phyloP scores from a whole-genome alignment of 108 stramenopile genomes.

The Cyclostephanos invisitatus region DNA sequence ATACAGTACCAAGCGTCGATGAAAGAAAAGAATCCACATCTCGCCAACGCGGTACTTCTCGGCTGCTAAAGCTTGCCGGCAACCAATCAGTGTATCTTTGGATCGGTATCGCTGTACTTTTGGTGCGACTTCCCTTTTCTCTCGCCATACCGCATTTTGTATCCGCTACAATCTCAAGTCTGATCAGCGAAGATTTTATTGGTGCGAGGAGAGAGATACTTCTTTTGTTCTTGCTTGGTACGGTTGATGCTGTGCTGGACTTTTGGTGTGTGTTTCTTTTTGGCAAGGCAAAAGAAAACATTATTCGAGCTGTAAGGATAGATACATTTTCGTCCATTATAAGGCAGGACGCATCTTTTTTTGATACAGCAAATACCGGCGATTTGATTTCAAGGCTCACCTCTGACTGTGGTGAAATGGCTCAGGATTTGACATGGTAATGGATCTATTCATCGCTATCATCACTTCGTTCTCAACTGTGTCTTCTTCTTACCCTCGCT shows the following conservation, averaged over 20 bases:
- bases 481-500: background rate
- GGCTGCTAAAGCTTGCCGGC: slow-evolving; percentile 76
- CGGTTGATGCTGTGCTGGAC: slow-evolving; percentile 76
- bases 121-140: slow-evolving; percentile 86
- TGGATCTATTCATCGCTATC: background rate
- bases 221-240: slow-evolving; percentile 78
- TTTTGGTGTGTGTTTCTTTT: slow-evolving; percentile 93
- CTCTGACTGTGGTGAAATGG: slow-evolving; percentile 88
- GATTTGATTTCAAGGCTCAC: slow-evolving; percentile 82
- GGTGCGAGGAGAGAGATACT: slow-evolving; percentile 73
- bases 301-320: slow-evolving; percentile 75
- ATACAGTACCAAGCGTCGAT: background rate
- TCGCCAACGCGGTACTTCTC: slow-evolving; percentile 70
- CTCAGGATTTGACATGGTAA: slow-evolving; percentile 89
- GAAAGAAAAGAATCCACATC: slow-evolving; percentile 34
- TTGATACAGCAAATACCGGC: slow-evolving; percentile 73
- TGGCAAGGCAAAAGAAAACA: slow-evolving; percentile 83
- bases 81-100: slow-evolving; percentile 78
- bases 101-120: slow-evolving; percentile 77
- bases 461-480: background rate
- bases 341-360: slow-evolving; percentile 81
- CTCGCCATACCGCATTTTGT: slow-evolving; percentile 88
- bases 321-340: slow-evolving; percentile 74
- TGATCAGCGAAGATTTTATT: slow-evolving; percentile 61
- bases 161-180: slow-evolving; percentile 71